phyloP scores from a whole-genome alignment of 2,329 filamentous ascomycete genomes.

The Magnaporthiopsis incrustans region DNA sequence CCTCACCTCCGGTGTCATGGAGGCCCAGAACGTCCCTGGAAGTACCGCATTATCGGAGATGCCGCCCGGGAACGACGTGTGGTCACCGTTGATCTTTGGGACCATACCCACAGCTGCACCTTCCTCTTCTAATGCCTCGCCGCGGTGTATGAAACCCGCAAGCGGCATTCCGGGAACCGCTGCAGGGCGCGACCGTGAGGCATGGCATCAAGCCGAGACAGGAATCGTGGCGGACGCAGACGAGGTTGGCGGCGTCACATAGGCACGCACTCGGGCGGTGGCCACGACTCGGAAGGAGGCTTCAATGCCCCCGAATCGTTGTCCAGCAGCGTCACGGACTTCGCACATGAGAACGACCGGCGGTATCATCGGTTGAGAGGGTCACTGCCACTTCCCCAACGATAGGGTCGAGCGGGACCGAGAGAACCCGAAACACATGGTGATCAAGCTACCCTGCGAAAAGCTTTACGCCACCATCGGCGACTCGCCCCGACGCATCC shows the following conservation, averaged over 20 bases:
- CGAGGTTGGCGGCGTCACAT: too few species aligned
- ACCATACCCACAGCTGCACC: too few species aligned
- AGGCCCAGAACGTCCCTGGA: too few species aligned
- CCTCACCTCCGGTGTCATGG: too few species aligned
- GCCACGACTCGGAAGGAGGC: slow-evolving; percentile 6
- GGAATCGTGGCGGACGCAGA: slow-evolving; percentile 13
- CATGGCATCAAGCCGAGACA: slow-evolving; percentile 1
- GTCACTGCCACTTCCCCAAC: slow-evolving; percentile 25
- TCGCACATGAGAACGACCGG: slow-evolving; percentile 19
- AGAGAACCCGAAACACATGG: slow-evolving; percentile 42
- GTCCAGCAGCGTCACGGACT: slow-evolving; percentile 18
- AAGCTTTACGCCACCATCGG: slow-evolving; percentile 44
- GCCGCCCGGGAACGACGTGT: too few species aligned
- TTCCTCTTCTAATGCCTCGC: background rate
- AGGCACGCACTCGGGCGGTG: slow-evolving; percentile 10
- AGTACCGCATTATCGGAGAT: too few species aligned
- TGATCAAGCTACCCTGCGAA: slow-evolving; percentile 39
- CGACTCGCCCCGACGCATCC: slow-evolving; percentile 36
- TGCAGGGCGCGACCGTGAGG: background rate
- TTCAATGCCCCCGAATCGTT: slow-evolving; percentile 16
- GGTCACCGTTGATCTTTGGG: too few species aligned
- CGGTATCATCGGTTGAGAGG: slow-evolving; percentile 20
- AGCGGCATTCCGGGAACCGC: background rate
- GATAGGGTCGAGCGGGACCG: slow-evolving; percentile 35
- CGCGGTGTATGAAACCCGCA: background rate